Base-by-base conservation (phyloP, 73 alveolate genomes). In the Paraurostyla sp. region DNA sequence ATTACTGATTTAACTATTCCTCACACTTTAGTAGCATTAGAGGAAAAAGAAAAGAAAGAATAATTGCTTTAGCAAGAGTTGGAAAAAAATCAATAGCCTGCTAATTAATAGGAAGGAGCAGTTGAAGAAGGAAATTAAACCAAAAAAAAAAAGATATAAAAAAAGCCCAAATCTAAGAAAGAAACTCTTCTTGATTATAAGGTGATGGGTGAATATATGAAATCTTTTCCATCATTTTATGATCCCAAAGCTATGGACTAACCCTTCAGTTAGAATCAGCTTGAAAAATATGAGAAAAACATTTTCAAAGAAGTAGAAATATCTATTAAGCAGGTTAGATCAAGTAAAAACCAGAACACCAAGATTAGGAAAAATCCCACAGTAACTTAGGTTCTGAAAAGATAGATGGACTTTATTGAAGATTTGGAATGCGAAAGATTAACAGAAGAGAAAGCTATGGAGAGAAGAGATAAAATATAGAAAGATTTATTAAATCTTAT, bases 291-390 rank as follows among this genome's bases (percentile, higher is more conserved):
- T 56, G 80, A 57, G 51, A 76, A 51, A 25, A n/a, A 18, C 11
- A 57, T 91, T n/a, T 33, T 56, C n/a, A 87, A 62, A 36, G 96
- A 91, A 13, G 69, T 91, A 9, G 92, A 87, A 36, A 87, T 84
- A 2, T 87, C 88, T 22, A 33, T 91, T 1, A 75, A 75, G 63
- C 56, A 86, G 0, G 59, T 78, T 46, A 32, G 96, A 45, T 69
- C 92, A 4, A 76, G 92, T 43, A 43, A 54, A 25, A 91, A 91
- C 80, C 62, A 75, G 35, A 27, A 69, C 18, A 76, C 94, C 16
- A 60, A 92, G 56, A 73, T 75, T 36, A 56, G 65, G 60, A 80
- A 91, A 33, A 63, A 76, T 38, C 84, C 36, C 25, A 23, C 7
- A 7, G 54, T 69, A 0, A 51, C 11, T 29, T 40, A 71, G 30